Evolutionary conservation across 1,284 basidiomycete genomes (phyloP).

Genomic region (Sphaerobolus stellatus): DNA sequence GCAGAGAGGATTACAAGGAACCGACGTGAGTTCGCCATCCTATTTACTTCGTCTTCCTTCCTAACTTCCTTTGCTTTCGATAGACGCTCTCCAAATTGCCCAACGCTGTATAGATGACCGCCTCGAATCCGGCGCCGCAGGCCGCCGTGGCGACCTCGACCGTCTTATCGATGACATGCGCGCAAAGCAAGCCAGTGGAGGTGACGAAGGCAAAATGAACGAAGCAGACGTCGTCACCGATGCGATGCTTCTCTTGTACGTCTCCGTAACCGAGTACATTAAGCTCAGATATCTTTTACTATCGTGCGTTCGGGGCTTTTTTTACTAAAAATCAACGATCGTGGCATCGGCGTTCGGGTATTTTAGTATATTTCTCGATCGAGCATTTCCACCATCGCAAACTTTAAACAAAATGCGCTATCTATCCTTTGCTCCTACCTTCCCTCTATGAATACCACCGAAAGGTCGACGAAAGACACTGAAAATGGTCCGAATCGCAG

Average conservation of each 20-base stretch:
- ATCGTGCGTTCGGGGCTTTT: too few relatives aligned
- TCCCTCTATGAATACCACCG: too few relatives aligned
- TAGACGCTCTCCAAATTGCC: not conserved
- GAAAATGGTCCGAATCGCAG: too few relatives aligned
- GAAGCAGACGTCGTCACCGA: conserved; percentile 24
- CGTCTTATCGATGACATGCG: conserved; percentile 19
- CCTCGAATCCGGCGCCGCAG: not conserved
- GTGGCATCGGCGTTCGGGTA: too few relatives aligned
- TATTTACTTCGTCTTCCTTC: not conserved
- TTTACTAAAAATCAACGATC: too few relatives aligned
- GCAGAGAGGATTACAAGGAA: conserved; percentile 17
- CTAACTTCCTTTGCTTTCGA: not conserved
- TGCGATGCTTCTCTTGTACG: conserved; percentile 32
- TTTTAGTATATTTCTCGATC: too few relatives aligned
- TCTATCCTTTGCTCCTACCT: too few relatives aligned
- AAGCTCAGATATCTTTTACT: too few relatives aligned
- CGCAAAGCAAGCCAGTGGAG: conserved; percentile 13
- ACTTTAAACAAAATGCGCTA: too few relatives aligned
- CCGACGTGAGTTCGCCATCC: conserved; percentile 15
- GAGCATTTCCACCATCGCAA: too few relatives aligned
- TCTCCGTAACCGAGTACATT: too few relatives aligned
- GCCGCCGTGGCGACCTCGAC: conserved; percentile 10
- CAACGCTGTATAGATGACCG: conserved; percentile 6
- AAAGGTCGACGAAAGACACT: too few relatives aligned
- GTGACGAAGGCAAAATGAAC: conserved; percentile 11